Conservation (phyloP, 208 protist genomes). For the Sergeia podlipaevii region DNA sequence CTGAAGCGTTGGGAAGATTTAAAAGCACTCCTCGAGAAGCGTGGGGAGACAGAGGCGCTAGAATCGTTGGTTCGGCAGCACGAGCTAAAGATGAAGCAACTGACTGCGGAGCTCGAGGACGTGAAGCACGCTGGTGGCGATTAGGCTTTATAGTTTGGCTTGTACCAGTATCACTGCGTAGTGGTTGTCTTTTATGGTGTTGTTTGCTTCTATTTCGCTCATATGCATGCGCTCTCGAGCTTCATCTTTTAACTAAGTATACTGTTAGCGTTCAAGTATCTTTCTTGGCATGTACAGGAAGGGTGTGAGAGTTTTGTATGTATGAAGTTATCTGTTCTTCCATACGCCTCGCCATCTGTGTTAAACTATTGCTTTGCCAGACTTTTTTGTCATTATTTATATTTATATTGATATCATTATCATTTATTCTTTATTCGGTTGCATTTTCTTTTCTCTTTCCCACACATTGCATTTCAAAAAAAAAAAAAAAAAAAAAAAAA, state of each 20-base stretch:
- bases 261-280: too few species aligned
- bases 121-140: constrained; percentile 20
- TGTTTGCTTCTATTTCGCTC: neutral
- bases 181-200: neutral
- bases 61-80: constrained; percentile 42
- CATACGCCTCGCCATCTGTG: too few species aligned
- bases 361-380: too few species aligned
- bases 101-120: constrained; percentile 54
- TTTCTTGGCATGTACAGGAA: too few species aligned
- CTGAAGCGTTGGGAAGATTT: constrained; percentile 48
- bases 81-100: constrained; percentile 66
- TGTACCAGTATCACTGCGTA: neutral
- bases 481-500: too few species aligned
- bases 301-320: too few species aligned
- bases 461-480: too few species aligned
- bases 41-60: constrained; percentile 23
- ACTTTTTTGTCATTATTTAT: too few species aligned
- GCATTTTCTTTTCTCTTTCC: constrained; percentile 16
- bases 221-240: neutral
- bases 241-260: too few species aligned
- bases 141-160: constrained; percentile 2
- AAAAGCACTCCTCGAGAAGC: constrained; percentile 16
- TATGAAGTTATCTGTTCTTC: too few species aligned
- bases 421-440: constrained; percentile 11
- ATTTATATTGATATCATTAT: constrained; percentile 16